phyloP scores from a whole-genome alignment of 495 filamentous ascomycete species.

The Daldinia loculata region DNA sequence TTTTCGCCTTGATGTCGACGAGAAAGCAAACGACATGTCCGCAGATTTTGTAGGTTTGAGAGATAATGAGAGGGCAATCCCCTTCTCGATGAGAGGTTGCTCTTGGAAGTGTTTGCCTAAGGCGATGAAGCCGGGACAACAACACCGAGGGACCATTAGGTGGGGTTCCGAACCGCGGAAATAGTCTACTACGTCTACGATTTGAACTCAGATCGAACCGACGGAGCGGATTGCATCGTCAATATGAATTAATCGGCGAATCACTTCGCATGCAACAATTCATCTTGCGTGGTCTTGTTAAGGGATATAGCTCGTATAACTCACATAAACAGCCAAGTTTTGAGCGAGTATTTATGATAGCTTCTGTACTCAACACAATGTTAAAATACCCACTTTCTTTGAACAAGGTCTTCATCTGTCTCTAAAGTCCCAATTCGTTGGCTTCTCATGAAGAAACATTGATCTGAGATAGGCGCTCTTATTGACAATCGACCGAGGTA shows the following conservation, averaged over 20 bases:
- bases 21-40: neutral
- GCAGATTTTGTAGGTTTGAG: slow-evolving; percentile 29
- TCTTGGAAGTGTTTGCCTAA: slow-evolving; percentile 69
- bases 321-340: neutral
- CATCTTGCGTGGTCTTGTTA: neutral
- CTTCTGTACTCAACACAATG: neutral
- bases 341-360: neutral
- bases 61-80: slow-evolving; percentile 54
- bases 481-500: neutral
- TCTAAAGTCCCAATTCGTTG: neutral
- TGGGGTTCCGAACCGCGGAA: neutral
- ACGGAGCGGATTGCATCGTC: neutral
- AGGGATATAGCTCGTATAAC: neutral
- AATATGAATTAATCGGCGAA: neutral
- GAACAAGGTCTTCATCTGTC: neutral
- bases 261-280: neutral
- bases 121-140: slow-evolving; percentile 22
- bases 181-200: neutral
- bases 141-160: slow-evolving; percentile 22
- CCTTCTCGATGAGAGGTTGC: slow-evolving; percentile 71
- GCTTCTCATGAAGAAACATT: neutral
- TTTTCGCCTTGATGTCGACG: neutral
- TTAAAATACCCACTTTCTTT: neutral
- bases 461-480: neutral
- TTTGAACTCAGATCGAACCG: neutral